Conservation (phyloP, 1,139 yeast species). For the Kodamaea suecica region DNA sequence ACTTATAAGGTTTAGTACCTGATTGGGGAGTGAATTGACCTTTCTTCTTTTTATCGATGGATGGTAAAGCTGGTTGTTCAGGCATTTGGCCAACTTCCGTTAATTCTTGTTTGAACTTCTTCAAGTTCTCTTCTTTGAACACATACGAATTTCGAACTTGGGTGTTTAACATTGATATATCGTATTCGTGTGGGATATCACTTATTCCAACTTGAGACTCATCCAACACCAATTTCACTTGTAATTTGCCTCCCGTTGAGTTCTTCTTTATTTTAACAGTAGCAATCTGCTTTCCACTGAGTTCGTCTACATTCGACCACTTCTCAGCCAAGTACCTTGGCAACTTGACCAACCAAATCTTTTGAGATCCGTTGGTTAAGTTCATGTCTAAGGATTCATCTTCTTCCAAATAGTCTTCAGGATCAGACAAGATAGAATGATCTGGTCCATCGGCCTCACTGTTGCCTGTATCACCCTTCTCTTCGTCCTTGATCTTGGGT, state of each 20-base stretch:
- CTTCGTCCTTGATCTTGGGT: conserved; percentile 2
- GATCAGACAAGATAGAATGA: conserved; percentile 40
- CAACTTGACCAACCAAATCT: conserved; percentile 88
- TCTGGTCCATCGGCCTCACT: conserved; percentile 25
- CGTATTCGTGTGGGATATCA: conserved; percentile 78
- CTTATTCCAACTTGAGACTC: conserved; percentile 29
- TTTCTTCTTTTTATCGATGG: conserved; percentile 28
- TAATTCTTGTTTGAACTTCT: conserved; percentile 59
- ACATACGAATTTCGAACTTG: conserved; percentile 82
- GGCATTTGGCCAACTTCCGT: conserved; percentile 51
- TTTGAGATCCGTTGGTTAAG: conserved; percentile 51
- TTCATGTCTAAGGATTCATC: conserved; percentile 65
- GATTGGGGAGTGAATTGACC: conserved; percentile 15
- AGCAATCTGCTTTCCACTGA: conserved; percentile 77
- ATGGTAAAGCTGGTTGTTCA: conserved; percentile 39
- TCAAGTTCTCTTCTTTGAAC: conserved; percentile 84
- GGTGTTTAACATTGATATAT: conserved; percentile 70
- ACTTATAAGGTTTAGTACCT: conserved; percentile 23
- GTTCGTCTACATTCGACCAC: conserved; percentile 65
- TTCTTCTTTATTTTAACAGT: conserved; percentile 67
- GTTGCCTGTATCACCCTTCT: conserved; percentile 3
- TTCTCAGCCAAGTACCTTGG: conserved; percentile 83
- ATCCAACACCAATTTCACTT: conserved; percentile 58
- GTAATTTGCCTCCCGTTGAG: conserved; percentile 40
- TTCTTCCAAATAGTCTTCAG: conserved; percentile 49